Conservation (phyloP, 192 early-diverging fungal genomes). For the Linnemannia exigua region DNA sequence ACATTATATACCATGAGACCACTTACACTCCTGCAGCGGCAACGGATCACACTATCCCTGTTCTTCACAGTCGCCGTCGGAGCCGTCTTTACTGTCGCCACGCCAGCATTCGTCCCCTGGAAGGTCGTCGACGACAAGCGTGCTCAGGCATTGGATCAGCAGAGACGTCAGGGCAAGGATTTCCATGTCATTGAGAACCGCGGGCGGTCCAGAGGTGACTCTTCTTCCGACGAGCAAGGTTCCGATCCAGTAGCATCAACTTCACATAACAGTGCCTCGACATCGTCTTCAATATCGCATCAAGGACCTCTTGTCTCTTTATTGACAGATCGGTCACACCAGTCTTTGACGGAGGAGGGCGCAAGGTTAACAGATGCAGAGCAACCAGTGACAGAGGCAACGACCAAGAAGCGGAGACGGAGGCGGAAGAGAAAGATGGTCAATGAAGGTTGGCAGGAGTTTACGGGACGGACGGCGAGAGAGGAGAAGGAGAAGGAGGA, state of each 20-base stretch:
- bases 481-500: constrained; percentile 43
- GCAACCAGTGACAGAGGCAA: not conserved
- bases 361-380: not conserved
- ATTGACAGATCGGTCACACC: constrained; percentile 35
- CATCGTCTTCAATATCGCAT: constrained; percentile 24
- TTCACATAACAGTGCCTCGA: not conserved
- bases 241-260: not conserved
- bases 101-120: constrained; percentile 67
- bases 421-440: constrained; percentile 55
- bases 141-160: constrained; percentile 52
- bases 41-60: constrained; percentile 63
- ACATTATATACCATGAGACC: constrained; percentile 36
- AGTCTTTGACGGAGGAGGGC: not conserved
- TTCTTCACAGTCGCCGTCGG: constrained; percentile 67
- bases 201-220: not conserved
- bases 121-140: constrained; percentile 65
- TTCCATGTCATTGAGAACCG: constrained; percentile 42
- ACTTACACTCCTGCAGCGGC: constrained; percentile 63
- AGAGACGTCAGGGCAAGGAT: constrained; percentile 50
- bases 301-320: constrained; percentile 39
- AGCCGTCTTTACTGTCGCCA: constrained; percentile 65
- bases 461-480: constrained; percentile 51
- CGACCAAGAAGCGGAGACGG: constrained; percentile 40
- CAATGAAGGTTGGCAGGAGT: constrained; percentile 54
- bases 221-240: not conserved